Evolutionary conservation across 139 green algal species (phyloP).

Genomic region (Tetradesmus obliquus): DNA sequence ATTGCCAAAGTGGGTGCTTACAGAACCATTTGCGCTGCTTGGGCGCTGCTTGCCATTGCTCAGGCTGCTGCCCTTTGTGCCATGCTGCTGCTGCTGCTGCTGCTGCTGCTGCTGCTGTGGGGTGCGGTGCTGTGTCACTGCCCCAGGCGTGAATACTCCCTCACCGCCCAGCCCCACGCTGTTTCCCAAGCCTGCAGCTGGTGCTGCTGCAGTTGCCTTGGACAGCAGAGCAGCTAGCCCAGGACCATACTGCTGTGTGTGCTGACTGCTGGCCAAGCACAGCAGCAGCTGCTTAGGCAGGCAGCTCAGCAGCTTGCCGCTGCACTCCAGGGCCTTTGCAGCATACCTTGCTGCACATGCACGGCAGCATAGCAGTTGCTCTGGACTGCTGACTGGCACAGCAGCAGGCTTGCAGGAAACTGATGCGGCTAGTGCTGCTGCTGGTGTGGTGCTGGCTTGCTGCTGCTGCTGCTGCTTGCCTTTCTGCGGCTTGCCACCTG

Average conservation of each 20-base stretch:
- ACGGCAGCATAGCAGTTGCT: constrained; percentile 31
- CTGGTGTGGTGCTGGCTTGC: background rate
- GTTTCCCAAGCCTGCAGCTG: background rate
- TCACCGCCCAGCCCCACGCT: background rate
- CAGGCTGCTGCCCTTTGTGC: background rate
- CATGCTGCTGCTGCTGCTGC: background rate
- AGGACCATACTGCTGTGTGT: constrained; percentile 3
- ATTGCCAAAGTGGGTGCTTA: background rate
- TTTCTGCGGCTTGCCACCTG: background rate
- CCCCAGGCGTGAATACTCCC: background rate
- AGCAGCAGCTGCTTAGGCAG: background rate
- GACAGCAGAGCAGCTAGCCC: background rate
- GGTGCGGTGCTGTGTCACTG: background rate
- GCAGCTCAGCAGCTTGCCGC: constrained; percentile 29
- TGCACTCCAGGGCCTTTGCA: constrained; percentile 39
- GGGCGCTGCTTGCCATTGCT: background rate
- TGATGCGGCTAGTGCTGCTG: background rate
- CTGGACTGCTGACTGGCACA: background rate
- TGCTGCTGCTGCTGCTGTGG: constrained; percentile 2
- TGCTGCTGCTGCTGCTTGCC: background rate
- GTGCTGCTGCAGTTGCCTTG: background rate
- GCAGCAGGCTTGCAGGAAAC: background rate
- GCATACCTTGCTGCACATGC: constrained; percentile 36
- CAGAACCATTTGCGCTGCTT: background rate
- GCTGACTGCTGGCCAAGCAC: background rate